Conservation (phyloP, 768 basidiomycete genomes). For the Boletus tylopilopsis region DNA sequence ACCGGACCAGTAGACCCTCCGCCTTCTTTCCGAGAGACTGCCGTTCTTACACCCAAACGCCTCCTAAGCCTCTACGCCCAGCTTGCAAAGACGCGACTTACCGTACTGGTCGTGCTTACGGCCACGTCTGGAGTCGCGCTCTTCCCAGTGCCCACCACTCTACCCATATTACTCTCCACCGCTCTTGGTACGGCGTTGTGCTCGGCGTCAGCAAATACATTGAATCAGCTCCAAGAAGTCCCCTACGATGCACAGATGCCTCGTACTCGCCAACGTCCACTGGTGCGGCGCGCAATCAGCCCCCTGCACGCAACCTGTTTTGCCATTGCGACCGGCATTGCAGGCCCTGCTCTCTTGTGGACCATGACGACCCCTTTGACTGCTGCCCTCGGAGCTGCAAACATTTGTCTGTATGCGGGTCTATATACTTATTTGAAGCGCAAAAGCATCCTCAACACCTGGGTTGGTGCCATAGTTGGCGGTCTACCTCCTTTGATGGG, state of each 20-base stretch:
- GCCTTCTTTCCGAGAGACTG: slow-evolving; percentile 33
- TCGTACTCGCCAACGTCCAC: slow-evolving; percentile 81
- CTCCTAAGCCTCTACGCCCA: slow-evolving; percentile 70
- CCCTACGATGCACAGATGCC: slow-evolving; percentile 98
- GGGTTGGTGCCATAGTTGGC: slow-evolving; percentile 93
- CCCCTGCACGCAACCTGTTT: slow-evolving; percentile 84
- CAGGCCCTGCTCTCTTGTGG: slow-evolving; percentile 76
- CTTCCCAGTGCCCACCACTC: slow-evolving; percentile 79
- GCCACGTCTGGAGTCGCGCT: slow-evolving; percentile 92
- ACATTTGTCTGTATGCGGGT: slow-evolving; percentile 87
- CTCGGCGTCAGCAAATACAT: slow-evolving; percentile 87
- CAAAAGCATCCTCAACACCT: slow-evolving; percentile 78
- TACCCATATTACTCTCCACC: slow-evolving; percentile 82
- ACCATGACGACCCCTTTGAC: slow-evolving; percentile 83
- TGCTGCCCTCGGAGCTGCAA: slow-evolving; percentile 76
- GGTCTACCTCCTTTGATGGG: slow-evolving; percentile 95
- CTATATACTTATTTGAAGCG: slow-evolving; percentile 93
- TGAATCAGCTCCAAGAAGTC: slow-evolving; percentile 93
- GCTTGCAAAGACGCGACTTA: slow-evolving; percentile 82
- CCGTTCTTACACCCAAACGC: slow-evolving; percentile 45
- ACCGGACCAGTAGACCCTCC: slow-evolving; percentile 14
- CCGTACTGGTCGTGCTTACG: slow-evolving; percentile 79
- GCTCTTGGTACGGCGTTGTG: slow-evolving; percentile 89
- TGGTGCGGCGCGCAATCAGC: slow-evolving; percentile 80
- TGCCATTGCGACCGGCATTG: slow-evolving; percentile 68